phyloP scores from a whole-genome alignment of 805 yeast genomes.

The Blastobotrys chiropterorum region DNA sequence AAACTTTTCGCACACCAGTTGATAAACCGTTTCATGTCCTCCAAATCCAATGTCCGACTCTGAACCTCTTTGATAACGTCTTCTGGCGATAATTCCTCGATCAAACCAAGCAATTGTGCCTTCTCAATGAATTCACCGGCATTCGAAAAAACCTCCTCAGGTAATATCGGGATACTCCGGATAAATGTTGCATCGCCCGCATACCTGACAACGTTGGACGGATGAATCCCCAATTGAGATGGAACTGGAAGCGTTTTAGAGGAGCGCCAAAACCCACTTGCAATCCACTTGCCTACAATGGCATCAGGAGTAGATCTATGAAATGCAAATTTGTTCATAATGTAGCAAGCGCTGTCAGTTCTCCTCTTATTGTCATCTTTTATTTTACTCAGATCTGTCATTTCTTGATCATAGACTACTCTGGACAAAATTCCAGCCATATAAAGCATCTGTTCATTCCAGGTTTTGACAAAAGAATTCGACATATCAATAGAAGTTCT shows the following conservation, averaged over 20 bases:
- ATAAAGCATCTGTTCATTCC: constrained; percentile 35
- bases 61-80: constrained; percentile 29
- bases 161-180: constrained; percentile 25
- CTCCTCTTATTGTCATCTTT: not conserved
- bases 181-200: constrained; percentile 24
- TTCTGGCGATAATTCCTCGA: constrained; percentile 19
- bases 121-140: constrained; percentile 25
- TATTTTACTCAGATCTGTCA: constrained; percentile 13
- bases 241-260: constrained; percentile 25
- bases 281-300: constrained; percentile 29
- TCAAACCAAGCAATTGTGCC: constrained; percentile 20
- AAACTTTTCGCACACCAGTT: constrained; percentile 24
- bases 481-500: constrained; percentile 38
- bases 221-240: constrained; percentile 28
- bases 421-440: constrained; percentile 34
- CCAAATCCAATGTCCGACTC: constrained; percentile 21
- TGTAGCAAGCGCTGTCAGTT: constrained; percentile 12
- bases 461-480: constrained; percentile 34
- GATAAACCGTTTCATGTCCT: constrained; percentile 21
- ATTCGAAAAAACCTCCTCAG: constrained; percentile 15
- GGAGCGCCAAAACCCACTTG: constrained; percentile 33
- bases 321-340: constrained; percentile 28
- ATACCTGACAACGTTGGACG: constrained; percentile 27
- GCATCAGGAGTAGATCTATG: constrained; percentile 33
- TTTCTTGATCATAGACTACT: constrained; percentile 32